These are phyloP conservation scores for Pseudonitzschia pungens DNA, from an alignment of 108 stramenopile genomes.

Conservation along the genomic window DNA sequence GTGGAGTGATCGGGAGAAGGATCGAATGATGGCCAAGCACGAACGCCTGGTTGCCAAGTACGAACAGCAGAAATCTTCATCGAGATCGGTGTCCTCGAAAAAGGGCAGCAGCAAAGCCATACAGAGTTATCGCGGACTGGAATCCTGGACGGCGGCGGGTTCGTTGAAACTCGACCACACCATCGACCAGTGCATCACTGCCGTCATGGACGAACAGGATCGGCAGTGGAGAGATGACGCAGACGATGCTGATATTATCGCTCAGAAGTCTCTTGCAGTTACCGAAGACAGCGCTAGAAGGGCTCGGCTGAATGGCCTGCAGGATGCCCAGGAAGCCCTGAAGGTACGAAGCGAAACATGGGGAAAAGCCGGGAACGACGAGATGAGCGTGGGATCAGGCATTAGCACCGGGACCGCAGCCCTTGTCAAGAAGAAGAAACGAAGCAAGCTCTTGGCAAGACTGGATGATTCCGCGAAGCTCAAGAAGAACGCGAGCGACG, in stretches of 20 bases:
- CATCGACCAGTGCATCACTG: conserved; percentile 17
- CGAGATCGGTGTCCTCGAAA: conserved; percentile 16
- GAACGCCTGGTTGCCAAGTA: conserved; percentile 24
- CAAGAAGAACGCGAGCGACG: neutral
- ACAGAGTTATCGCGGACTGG: conserved; percentile 34
- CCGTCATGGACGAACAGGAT: conserved; percentile 45
- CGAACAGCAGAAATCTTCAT: conserved; percentile 20
- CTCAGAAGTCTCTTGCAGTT: conserved; percentile 3
- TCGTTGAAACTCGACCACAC: conserved; percentile 22
- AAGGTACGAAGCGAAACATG: conserved; percentile 10
- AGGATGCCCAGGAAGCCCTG: conserved; percentile 30
- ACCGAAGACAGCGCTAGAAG: conserved; percentile 19
- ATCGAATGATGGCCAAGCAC: conserved; percentile 25
- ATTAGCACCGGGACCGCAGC: conserved; percentile 4
- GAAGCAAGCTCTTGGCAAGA: conserved; percentile 6
- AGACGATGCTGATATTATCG: conserved; percentile 22
- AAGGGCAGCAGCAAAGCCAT: neutral
- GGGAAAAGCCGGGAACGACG: neutral
- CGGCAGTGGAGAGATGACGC: conserved; percentile 27
- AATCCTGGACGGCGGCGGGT: conserved; percentile 34
- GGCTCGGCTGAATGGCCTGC: conserved; percentile 16
- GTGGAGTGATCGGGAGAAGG: conserved; percentile 34
- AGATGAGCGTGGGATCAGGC: conserved; percentile 16
- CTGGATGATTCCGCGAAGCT: conserved; percentile 8
- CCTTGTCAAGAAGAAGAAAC: conserved; percentile 9